Percentiles rank a stretch among this genome's conserved stretches.
Evolutionary conservation across 2,329 filamentous ascomycete genomes (phyloP).

Genomic region (Curvularia hawaiiensis): DNA sequence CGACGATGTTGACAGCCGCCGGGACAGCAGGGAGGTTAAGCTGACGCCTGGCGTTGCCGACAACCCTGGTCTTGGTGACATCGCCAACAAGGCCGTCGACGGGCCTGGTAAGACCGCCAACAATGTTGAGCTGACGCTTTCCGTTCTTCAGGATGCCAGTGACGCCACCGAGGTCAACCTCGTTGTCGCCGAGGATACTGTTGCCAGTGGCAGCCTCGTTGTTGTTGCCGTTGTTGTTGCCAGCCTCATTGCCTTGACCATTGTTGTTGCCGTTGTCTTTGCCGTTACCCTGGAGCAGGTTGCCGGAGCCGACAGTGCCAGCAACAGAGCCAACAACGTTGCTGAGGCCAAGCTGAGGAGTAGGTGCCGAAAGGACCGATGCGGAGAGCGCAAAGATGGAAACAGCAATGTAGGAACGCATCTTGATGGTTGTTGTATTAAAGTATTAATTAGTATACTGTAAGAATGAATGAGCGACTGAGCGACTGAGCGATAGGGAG

Average conservation of each 20-base stretch:
- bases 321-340: slow-evolving; percentile 19
- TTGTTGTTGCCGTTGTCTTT: not conserved
- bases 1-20: not conserved
- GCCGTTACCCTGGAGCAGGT: slow-evolving; percentile 11
- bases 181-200: slow-evolving; percentile 12
- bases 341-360: slow-evolving; percentile 12
- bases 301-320: slow-evolving; percentile 16
- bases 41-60: slow-evolving; percentile 5
- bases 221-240: slow-evolving; percentile 17
- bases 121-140: not conserved
- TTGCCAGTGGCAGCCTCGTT: slow-evolving; percentile 9
- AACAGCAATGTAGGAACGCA: slow-evolving; percentile 21
- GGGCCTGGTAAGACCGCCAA: not conserved
- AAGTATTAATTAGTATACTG: not conserved
- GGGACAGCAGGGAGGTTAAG: not conserved
- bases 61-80: not conserved
- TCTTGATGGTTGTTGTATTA: slow-evolving; percentile 8
- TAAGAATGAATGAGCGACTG: slow-evolving; percentile 5
- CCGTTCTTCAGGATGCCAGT: not conserved
- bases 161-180: slow-evolving; percentile 16
- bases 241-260: slow-evolving; percentile 4
- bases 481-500: slow-evolving; percentile 3
- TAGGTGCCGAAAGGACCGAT: slow-evolving; percentile 24
- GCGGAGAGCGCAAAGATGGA: slow-evolving; percentile 23
- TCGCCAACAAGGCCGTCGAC: not conserved